A percentile compares a stretch with the other conserved stretches of the same genome.
Conservation (phyloP, 768 basidiomycete genomes). For the Leccinum truebloodii region DNA sequence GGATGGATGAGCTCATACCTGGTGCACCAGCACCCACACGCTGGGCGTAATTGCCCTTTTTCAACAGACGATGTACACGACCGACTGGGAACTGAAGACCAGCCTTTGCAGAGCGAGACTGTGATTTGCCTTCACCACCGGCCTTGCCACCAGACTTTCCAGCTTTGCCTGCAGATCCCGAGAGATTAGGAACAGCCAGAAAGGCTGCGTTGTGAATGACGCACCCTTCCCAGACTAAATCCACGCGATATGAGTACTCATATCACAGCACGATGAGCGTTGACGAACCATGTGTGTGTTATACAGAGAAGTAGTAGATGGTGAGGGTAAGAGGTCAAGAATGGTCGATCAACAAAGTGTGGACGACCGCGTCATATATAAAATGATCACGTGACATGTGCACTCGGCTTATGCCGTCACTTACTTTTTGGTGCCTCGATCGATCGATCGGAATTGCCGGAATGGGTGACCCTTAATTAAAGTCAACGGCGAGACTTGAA, state of each 20-base stretch:
- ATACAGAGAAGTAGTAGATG: conserved; percentile 21
- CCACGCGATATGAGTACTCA: conserved; percentile 6
- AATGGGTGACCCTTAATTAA: no score
- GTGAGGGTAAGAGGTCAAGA: conserved; percentile 34
- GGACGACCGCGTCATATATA: conserved; percentile 36
- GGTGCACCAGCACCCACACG: conserved; percentile 90
- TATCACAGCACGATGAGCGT: background rate
- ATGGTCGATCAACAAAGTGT: conserved; percentile 32
- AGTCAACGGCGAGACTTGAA: no score
- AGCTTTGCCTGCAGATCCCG: conserved; percentile 41
- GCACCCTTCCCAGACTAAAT: conserved; percentile 35
- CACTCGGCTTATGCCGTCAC: background rate
- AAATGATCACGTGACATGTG: conserved; percentile 31
- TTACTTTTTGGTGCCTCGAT: no score
- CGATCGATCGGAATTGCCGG: no score
- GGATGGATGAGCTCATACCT: conserved; percentile 41
- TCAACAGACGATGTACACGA: conserved; percentile 88
- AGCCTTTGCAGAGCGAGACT: conserved; percentile 72
- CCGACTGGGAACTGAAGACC: conserved; percentile 87
- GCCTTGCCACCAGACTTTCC: conserved; percentile 56
- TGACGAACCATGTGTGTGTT: conserved; percentile 29
- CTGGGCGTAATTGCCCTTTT: conserved; percentile 85
- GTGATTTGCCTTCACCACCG: conserved; percentile 50
- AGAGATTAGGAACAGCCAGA: conserved; percentile 8
- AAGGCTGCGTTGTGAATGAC: background rate